Evolutionary conservation across 1,284 basidiomycete species (phyloP), one percentile per base, ranked within the genome.

Genomic region (Trichosporon inkin): DNA sequence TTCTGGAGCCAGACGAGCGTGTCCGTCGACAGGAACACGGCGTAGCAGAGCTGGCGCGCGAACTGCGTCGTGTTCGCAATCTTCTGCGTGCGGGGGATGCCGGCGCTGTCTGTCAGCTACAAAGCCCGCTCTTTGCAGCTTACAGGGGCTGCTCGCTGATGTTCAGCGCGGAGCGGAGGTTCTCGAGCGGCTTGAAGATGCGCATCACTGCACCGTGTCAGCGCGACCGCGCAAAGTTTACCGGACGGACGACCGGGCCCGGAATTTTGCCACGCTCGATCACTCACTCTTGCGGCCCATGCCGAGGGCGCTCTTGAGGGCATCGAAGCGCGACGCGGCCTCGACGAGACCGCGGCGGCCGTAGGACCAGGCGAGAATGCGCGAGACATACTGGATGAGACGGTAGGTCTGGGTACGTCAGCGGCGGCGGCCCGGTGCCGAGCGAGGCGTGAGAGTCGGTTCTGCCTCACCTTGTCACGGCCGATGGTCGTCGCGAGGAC

Each of bases 131-230:
- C 11, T 11, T 34, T 8, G 2, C 1, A 70, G 44, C 77, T 58
- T 61, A 78, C 73, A 80, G 63, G 14, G 79, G 74, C 4, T 70
- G 62, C 35, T 87, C 80, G 16, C 86, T 81, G n/a, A 89, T 87
- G 65, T 88, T 89, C 58, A 97, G 81, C 20, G 92, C 92, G 3
- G 92, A 86, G 78, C 99, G 96, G 17, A 96, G 82, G 80, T 97
- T 92, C 76, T 99, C 95, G 64, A 96, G 71, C 32, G 93, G 93
- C 79, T 97, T 96, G 70, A 93, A 92, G 56, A 98, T 81, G 19
- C 95, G 85, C 83, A 98, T 83, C 55, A 97, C 93, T 96, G 71
- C 11, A 13, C 11, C 44, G 14, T n/a, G 38, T 58, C 55, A 53
- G 40, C n/a, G 28, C 28, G 44, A 28, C 44, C 24, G 44, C 28